Evolutionary conservation across 164 flowering plant genomes (phyloP).

Genomic region (Chimonanthus praecox): DNA sequence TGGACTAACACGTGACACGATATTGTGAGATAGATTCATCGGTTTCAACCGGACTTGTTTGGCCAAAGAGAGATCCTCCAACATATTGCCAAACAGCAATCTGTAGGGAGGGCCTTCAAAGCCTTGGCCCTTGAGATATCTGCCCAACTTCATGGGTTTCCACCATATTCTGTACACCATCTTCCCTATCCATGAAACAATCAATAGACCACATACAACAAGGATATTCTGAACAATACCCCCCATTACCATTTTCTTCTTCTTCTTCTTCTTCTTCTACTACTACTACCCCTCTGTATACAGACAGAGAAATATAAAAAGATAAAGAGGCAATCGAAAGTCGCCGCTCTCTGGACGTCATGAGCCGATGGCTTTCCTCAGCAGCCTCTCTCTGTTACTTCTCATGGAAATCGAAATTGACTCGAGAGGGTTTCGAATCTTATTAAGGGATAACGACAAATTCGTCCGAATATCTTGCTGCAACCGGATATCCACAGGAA

Average conservation of each 20-base stretch:
- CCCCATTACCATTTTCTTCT: not conserved
- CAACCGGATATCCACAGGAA: too few species aligned
- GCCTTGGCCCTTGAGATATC: slow-evolving; percentile 10
- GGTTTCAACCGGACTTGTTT: slow-evolving; percentile 14
- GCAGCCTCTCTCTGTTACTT: too few species aligned
- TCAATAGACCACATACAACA: not conserved
- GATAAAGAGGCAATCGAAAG: too few species aligned
- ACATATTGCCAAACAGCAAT: slow-evolving; percentile 9
- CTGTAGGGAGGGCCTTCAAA: slow-evolving; percentile 16
- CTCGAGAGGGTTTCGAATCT: too few species aligned
- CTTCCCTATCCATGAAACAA: slow-evolving; percentile 4
- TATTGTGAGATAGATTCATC: slow-evolving; percentile 15
- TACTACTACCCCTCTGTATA: too few species aligned
- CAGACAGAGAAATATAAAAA: too few species aligned
- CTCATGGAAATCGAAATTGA: too few species aligned
- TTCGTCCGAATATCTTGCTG: too few species aligned
- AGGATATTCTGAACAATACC: not conserved
- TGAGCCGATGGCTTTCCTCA: too few species aligned
- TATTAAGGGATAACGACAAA: too few species aligned
- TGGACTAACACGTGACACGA: slow-evolving; percentile 16
- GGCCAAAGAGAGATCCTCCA: not conserved
- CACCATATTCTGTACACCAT: slow-evolving; percentile 1
- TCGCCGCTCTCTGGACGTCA: too few species aligned
- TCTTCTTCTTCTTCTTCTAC: too few species aligned
- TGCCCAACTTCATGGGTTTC: slow-evolving; percentile 15